Conservation (phyloP, 805 yeast genomes). For the Yarrowia sp. region DNA sequence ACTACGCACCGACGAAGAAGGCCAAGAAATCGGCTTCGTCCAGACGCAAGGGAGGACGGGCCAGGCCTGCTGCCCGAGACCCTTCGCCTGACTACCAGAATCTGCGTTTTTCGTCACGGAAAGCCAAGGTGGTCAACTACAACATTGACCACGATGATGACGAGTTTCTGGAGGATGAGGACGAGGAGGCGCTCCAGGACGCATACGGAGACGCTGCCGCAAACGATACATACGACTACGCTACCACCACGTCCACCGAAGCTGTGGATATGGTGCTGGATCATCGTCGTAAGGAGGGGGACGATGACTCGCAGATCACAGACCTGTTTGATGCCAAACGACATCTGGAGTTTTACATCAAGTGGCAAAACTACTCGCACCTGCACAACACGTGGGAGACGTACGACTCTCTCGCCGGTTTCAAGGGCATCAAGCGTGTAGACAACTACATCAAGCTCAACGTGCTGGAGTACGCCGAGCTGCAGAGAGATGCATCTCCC, state of each 20-base stretch:
- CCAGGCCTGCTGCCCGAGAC: conserved; percentile 47
- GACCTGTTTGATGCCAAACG: conserved; percentile 46
- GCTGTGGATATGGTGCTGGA: conserved; percentile 62
- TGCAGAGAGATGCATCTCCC: conserved; percentile 82
- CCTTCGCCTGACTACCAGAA: conserved; percentile 43
- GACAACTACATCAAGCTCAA: conserved; percentile 88
- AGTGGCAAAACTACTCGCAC: conserved; percentile 89
- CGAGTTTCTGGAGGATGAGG: conserved; percentile 54
- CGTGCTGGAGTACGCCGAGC: conserved; percentile 74
- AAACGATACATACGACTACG: conserved; percentile 43
- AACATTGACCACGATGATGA: conserved; percentile 65
- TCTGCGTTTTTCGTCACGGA: conserved; percentile 77
- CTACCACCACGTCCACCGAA: conserved; percentile 53
- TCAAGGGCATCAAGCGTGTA: conserved; percentile 81
- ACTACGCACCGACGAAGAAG: conserved; percentile 43
- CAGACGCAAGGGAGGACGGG: conserved; percentile 44
- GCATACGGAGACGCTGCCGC: conserved; percentile 41
- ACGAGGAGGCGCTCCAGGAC: conserved; percentile 45
- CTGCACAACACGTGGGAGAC: conserved; percentile 95
- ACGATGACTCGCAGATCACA: conserved; percentile 46
- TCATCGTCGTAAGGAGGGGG: conserved; percentile 57
- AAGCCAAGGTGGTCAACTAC: conserved; percentile 71
- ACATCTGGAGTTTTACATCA: conserved; percentile 57
- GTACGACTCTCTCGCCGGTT: conserved; percentile 56
- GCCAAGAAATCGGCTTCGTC: conserved; percentile 44